Base-by-base conservation (phyloP, 371 early-diverging fungal species). In the Mucor sp. region DNA sequence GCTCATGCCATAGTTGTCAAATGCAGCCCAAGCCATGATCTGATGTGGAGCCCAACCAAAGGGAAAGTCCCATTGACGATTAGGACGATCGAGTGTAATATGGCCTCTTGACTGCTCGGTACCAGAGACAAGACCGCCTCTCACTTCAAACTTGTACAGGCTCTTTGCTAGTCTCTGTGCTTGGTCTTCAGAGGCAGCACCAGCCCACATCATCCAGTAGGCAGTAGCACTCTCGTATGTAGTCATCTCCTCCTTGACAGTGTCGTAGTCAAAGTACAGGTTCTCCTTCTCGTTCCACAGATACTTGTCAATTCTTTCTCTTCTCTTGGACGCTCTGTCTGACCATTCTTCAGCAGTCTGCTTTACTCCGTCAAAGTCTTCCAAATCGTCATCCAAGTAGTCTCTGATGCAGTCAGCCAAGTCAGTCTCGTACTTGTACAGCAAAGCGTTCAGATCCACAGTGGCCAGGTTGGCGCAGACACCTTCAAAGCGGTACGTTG, bases 1-100 rank as follows among this genome's bases (percentile, higher is more conserved):
- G 48, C 62, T 67, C 70, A 85, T 91, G 2, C 93, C 95, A 74
- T 97, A 97, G 58, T 87, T 84, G 43, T 83, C 85, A 56, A 97
- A 84, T 1, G 92, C 97, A 67, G 83, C 80, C 98, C 98, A 97
- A 2, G 96, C 93, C 71, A 97, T 81, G 28, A 97, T 97, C 78
- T 97, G 98, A 79, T 96, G 97, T 60, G 98, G 98, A 19, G 97
- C 97, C 98, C 98, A 97, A n/a, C 98, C 95, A 70, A 87, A 95
- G 0, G 93, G 95, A 70, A 89, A 95, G 64, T 97, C 97, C 97
- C 97, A 97, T 72, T 97, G 98, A 35, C 97, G 89, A 65, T 93
- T 93, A 25, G 97, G 97, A n/a, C 98, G 84, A 61, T 89, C 89
- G 19, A 93, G 71, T 8, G 87, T 74, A 35, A 91, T 88, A 8